Percentiles rank a stretch among this genome's conserved stretches.
Evolutionary conservation across 2,329 filamentous ascomycete species (phyloP).

Genomic region (Colletotrichum australisinense): DNA sequence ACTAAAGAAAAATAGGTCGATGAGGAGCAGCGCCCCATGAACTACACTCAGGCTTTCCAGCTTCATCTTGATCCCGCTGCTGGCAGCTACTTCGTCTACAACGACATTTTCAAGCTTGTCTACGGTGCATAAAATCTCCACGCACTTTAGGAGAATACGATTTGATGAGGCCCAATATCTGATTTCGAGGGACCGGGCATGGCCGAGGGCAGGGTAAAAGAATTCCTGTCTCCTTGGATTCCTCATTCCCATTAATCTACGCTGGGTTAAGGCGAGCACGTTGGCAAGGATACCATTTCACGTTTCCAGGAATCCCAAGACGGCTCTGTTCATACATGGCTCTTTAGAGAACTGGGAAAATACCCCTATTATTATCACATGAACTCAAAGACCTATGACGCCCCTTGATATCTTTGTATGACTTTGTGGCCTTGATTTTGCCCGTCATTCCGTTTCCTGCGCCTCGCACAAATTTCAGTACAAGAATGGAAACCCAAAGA

Average conservation of each 20-base stretch:
- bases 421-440: background rate
- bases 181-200: constrained; percentile 8
- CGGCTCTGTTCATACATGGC: background rate
- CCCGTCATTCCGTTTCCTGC: background rate
- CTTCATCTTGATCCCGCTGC: constrained; percentile 71
- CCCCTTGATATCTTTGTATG: background rate
- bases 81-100: constrained; percentile 87
- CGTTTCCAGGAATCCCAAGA: constrained; percentile 1
- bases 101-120: constrained; percentile 95
- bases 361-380: background rate
- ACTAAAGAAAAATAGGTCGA: constrained; percentile 71
- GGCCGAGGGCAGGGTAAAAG: constrained; percentile 5
- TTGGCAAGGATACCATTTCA: constrained; percentile 2
- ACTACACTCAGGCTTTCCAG: constrained; percentile 91
- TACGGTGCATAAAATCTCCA: constrained; percentile 59
- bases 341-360: constrained; percentile 5
- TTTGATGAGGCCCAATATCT: constrained; percentile 9
- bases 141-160: constrained; percentile 7
- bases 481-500: background rate
- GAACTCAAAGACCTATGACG: background rate
- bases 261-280: constrained; percentile 6
- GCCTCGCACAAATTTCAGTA: background rate
- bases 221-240: background rate
- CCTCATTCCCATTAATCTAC: constrained; percentile 3
- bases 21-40: constrained; percentile 87